Base-by-base conservation (phyloP, 257 asterid species). In the Nemophila menziesii region DNA sequence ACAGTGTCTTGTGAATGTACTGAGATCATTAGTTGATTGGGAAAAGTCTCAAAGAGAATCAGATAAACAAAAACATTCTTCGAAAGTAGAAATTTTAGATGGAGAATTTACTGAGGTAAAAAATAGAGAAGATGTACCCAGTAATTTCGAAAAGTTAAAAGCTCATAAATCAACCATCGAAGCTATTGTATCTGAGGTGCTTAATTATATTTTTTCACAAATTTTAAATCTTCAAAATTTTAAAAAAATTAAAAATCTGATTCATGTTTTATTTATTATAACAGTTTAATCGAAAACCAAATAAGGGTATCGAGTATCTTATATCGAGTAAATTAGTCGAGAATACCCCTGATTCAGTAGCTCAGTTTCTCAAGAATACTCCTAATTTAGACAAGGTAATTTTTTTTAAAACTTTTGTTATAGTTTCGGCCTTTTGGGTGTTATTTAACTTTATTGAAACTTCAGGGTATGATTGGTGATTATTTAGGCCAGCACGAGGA, bases 401-500 rank as follows among this genome's bases (percentile, higher is more conserved):
- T 17, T 8, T 51, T 14, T 38, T 27, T 24, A 15, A 20, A 33
- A 20, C 20, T 33, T 16, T 21, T 39, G 27, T 24, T 3, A 7
- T 20, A 39, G n/a, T n/a, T n/a, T n/a, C n/a, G 18, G 34, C 33
- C 10, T 26, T 10, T 26, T 26, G 33, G 33, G 33, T 26, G 33
- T 26, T 26, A 26, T 67, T 60, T 46, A 65, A 57, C 51, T 29
- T 53, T 48, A 33, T 46, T 11, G 36, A 29, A 29, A 53, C 57
- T 63, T 42, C 78, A 90, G 96, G 89, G 76, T 60, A 77, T 72
- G 89, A 63, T 85, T 61, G 96, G 99, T 43, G 94, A 90, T 64
- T 90, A 77, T 73, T 69, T 90, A 49, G 99, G 99, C 21, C 99
- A 85, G 66, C 93, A 86, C 37, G 96, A 90, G 90, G 99, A 85